phyloP scores from a whole-genome alignment of 306 rosid species.

The Casuarina cunninghamiana region DNA sequence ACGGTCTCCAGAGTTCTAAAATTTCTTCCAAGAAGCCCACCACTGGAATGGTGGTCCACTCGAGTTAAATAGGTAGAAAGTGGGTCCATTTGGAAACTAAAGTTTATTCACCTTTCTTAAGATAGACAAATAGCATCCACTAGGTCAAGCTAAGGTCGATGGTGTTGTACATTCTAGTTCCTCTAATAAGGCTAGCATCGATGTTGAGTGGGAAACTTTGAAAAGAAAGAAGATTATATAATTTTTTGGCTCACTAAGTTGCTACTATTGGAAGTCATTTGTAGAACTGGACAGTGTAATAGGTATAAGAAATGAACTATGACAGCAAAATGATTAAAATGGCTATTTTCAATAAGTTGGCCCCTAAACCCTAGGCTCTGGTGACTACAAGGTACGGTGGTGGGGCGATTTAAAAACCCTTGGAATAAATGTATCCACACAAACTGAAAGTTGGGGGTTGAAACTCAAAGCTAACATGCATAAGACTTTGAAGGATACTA shows the following conservation, averaged over 20 bases:
- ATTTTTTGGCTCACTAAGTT: too few relatives aligned
- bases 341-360: not conserved
- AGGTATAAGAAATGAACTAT: not conserved
- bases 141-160: not conserved
- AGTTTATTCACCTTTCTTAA: not conserved
- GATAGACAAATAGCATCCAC: not conserved
- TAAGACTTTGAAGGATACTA: not conserved
- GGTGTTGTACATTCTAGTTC: not conserved
- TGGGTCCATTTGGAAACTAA: not conserved
- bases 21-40: not conserved
- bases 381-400: not conserved
- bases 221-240: not conserved
- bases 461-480: not conserved
- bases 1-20: not conserved
- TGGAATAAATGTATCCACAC: not conserved
- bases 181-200: not conserved
- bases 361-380: not conserved
- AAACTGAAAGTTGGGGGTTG: not conserved
- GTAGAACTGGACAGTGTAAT: not conserved
- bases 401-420: not conserved
- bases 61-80: not conserved
- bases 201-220: not conserved
- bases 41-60: not conserved
- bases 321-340: not conserved
- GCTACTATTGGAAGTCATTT: not conserved